Base-by-base conservation (phyloP, 108 stramenopile genomes). In the Cylindrotheca closterium region DNA sequence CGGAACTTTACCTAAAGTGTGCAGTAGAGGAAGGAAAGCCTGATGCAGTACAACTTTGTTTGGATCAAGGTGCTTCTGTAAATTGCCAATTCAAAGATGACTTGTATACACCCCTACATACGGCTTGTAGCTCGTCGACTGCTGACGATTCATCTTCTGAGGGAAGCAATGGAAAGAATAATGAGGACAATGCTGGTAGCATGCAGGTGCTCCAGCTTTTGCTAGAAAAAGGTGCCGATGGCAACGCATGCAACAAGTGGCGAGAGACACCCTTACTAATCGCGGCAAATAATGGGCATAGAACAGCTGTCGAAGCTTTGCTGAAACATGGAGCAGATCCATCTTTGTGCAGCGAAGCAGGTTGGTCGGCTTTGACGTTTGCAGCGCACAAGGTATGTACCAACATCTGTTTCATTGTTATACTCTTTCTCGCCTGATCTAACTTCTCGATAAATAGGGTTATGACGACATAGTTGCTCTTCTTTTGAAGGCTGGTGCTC, bases 71-170 rank as follows among this genome's bases (percentile, higher is more conserved):
- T 37, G 93, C 93, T 24, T 71, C 78, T 27, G 93, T 94, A 19
- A 94, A 91, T 64, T 94, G 93, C 67, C 87, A 94, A 65, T 94
- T 94, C 74, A 94, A 94, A 66, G 93, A 94, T 81, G 93, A 94
- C 67, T 75, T 91, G 68, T 94, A 94, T 73, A 94, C 93, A 7
- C 93, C 93, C 3, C 61, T 94, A 17, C 93, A 94, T 62, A 94
- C 89, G 22, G 89, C 89, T 31, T 94, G 93, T 66, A 87, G 88
- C 51, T 82, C 83, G 26, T 73, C 74, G 55, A 76, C 61, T 18
- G 50, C 62, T 26, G 78, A 68, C 24, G 69, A 60, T 58, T 58
- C 62, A 30, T 67, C 73, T 10, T 68, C 67, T 32, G 55, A 67
- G 5, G 63, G 58, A 25, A 55, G 57, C 19, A 55, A 62, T 65